Percentiles rank a stretch among this genome's conserved stretches.
phyloP scores from a whole-genome alignment of 2,329 filamentous ascomycete genomes.

The Fusarium albosuccineum region DNA sequence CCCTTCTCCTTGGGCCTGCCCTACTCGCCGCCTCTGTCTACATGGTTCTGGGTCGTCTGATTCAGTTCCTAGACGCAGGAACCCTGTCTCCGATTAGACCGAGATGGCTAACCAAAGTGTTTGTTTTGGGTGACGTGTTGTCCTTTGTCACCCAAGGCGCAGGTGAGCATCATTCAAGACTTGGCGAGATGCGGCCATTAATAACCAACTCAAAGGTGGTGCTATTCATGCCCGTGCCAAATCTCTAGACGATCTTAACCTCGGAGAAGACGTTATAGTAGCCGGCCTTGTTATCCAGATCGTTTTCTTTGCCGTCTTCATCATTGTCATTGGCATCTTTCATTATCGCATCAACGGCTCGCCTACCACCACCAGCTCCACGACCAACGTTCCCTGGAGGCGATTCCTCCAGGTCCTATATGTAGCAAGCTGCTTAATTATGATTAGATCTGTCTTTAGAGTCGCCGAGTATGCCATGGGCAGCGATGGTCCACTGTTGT shows the following conservation, averaged over 20 bases:
- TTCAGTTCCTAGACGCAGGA: not conserved
- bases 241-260: conserved; percentile 32
- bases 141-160: conserved; percentile 51
- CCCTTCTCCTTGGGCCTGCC: conserved; percentile 52
- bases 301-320: conserved; percentile 65
- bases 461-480: conserved; percentile 55
- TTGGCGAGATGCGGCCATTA: not conserved
- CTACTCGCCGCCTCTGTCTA: conserved; percentile 59
- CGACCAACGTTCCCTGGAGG: conserved; percentile 43
- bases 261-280: conserved; percentile 61
- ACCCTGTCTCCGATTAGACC: conserved; percentile 1
- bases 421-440: conserved; percentile 48
- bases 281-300: conserved; percentile 66
- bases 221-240: conserved; percentile 25
- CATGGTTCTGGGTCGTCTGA: conserved; percentile 37
- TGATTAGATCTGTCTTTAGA: conserved; percentile 55
- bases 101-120: conserved; percentile 56
- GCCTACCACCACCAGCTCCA: conserved; percentile 7
- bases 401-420: conserved; percentile 39
- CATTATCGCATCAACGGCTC: conserved; percentile 46
- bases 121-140: conserved; percentile 61
- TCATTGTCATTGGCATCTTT: conserved; percentile 59
- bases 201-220: conserved; percentile 5
- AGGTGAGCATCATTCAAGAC: conserved; percentile 17
- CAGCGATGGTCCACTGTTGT: conserved; percentile 45